Conservation (phyloP, 257 asterid genomes). For the Perilla frutescens region DNA sequence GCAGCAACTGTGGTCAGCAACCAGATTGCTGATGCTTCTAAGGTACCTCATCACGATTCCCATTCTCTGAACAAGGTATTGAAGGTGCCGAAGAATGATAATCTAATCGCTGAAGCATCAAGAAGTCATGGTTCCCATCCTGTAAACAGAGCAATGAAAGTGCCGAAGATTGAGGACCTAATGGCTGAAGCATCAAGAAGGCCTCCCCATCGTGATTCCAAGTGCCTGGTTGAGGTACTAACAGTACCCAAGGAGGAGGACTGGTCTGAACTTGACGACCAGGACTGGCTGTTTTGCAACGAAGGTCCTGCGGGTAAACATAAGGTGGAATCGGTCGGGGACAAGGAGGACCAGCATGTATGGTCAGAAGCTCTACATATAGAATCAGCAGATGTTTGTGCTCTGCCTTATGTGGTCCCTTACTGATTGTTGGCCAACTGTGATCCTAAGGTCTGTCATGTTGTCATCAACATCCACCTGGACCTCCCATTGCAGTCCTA, state of each 20-base stretch:
- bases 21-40: constrained; percentile 42
- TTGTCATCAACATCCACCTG: neutral
- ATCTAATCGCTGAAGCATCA: too few species aligned
- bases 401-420: constrained; percentile 83
- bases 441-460: neutral
- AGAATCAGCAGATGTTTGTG: constrained; percentile 64
- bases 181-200: constrained; percentile 50
- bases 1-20: constrained; percentile 30
- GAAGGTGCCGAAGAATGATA: too few species aligned
- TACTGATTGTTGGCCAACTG: constrained; percentile 47
- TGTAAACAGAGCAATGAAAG: constrained; percentile 21
- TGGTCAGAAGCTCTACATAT: constrained; percentile 72
- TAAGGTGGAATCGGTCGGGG: constrained; percentile 29
- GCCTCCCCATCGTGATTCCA: constrained; percentile 80
- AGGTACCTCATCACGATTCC: constrained; percentile 32
- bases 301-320: constrained; percentile 37
- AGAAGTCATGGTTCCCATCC: too few species aligned
- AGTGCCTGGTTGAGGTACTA: constrained; percentile 55
- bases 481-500: too few species aligned
- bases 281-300: constrained; percentile 64
- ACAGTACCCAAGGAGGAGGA: constrained; percentile 53
- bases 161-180: constrained; percentile 41
- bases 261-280: constrained; percentile 58
- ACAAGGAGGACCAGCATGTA: constrained; percentile 44
- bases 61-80: too few species aligned